Evolutionary conservation across 1,284 basidiomycete species (phyloP).

Genomic region (Sporisorium iseilematis-ciliati): DNA sequence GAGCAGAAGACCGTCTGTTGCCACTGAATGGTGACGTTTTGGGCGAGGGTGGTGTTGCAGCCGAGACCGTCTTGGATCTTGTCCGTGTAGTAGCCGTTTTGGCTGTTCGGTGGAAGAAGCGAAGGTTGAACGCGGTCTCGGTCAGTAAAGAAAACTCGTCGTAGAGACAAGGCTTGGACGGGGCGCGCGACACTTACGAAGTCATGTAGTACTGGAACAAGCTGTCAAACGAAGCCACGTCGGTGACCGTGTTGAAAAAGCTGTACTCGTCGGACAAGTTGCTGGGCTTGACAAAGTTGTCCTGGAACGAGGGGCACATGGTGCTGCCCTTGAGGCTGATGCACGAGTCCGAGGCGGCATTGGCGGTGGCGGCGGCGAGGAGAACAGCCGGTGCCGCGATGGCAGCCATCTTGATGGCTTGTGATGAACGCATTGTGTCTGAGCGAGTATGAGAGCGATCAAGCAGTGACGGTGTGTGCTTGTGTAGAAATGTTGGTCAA

Average conservation of each 20-base stretch:
- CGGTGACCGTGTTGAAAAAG: conserved; percentile 68
- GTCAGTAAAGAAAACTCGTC: too few species aligned
- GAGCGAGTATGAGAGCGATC: background rate
- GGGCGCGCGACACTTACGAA: conserved; percentile 27
- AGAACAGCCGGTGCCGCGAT: conserved; percentile 38
- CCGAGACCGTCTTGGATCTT: conserved; percentile 55
- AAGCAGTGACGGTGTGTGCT: background rate
- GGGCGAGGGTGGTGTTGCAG: conserved; percentile 57
- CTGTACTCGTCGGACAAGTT: conserved; percentile 70
- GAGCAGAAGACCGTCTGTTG: conserved; percentile 64
- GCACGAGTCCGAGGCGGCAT: conserved; percentile 50
- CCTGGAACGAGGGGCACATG: conserved; percentile 62
- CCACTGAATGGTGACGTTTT: conserved; percentile 61
- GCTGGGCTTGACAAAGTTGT: conserved; percentile 66
- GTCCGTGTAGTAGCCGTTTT: conserved; percentile 64
- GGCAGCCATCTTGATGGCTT: conserved; percentile 29
- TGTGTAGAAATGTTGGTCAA: background rate
- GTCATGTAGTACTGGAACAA: conserved; percentile 70
- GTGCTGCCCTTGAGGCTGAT: conserved; percentile 55
- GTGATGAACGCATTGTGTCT: conserved; percentile 42
- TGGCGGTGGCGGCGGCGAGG: conserved; percentile 25
- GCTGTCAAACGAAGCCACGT: conserved; percentile 70
- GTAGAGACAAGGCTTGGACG: background rate
- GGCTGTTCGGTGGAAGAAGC: conserved; percentile 11
- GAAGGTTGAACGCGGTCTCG: background rate